Percentiles rank a stretch among this genome's conserved stretches.
Evolutionary conservation across 2,329 filamentous ascomycete genomes (phyloP).

Genomic region (Aspergillus tubingensis): DNA sequence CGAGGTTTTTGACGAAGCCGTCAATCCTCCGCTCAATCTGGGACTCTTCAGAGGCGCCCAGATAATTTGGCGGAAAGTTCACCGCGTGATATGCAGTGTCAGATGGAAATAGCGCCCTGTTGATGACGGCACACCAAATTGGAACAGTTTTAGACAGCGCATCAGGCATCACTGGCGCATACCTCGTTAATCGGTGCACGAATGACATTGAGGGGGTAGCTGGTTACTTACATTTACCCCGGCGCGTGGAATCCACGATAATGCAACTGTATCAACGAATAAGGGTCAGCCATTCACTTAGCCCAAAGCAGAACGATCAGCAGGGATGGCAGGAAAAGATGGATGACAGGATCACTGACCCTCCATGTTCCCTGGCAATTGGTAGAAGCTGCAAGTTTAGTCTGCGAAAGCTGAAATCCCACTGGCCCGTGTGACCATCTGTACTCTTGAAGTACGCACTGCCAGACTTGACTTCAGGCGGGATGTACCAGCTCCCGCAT

Average conservation of each 20-base stretch:
- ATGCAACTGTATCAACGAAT: constrained; percentile 52
- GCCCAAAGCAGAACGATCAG: constrained; percentile 6
- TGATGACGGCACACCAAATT: constrained; percentile 89
- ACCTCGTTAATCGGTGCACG: constrained; percentile 24
- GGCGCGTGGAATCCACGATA: constrained; percentile 87
- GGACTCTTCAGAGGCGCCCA: constrained; percentile 73
- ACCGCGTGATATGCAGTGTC: constrained; percentile 54
- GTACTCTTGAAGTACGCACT: constrained; percentile 98
- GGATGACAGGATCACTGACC: constrained; percentile 51
- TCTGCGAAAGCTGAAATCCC: constrained; percentile 82
- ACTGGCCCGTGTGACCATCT: constrained; percentile 87
- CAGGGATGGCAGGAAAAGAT: constrained; percentile 2
- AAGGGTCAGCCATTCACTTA: constrained; percentile 17
- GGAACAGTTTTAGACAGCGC: constrained; percentile 91
- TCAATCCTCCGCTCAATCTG: constrained; percentile 71
- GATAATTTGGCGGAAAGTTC: constrained; percentile 69
- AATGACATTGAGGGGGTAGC: background rate
- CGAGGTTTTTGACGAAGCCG: constrained; percentile 54
- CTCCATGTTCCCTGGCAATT: constrained; percentile 65
- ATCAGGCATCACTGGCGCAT: constrained; percentile 74
- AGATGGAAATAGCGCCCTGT: constrained; percentile 72
- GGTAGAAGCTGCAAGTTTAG: constrained; percentile 81
- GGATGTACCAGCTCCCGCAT: constrained; percentile 94
- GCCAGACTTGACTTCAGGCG: constrained; percentile 62
- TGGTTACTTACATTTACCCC: constrained; percentile 71